Evolutionary conservation across 768 basidiomycete genomes (phyloP), one percentile per base, ranked within the genome.

Genomic region (Lentinula edodes): DNA sequence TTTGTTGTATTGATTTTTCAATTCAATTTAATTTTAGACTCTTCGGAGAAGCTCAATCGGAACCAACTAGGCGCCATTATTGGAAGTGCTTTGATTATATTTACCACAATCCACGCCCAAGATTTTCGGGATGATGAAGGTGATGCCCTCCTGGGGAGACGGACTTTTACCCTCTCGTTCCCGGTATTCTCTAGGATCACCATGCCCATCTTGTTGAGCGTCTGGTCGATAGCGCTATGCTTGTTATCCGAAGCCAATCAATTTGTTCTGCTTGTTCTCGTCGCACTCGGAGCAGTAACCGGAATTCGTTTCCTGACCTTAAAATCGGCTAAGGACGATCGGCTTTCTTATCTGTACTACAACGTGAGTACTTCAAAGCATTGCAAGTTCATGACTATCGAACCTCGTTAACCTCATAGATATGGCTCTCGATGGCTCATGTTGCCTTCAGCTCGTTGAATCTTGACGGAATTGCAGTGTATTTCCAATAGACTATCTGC

Each of bases 81-180:
- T 38, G 55, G 69, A 8, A 77, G 74, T 52, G 62, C 67, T 0
- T 57, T 67, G 6, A 69, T 75, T 12, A 68, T 76, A 9, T 53
- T 71, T 42, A 73, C 73, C 8, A 78, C 77, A 3, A 73, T 76
- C 12, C 75, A 78, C 36, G 71, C 72, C 1, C 72, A 74, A 58
- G 75, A 75, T 51, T 76, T 75, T 60, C 63, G 65, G 1, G 75
- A 76, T 38, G 66, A 65, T n/a, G 64, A 66, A 9, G 75, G 75
- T 3, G 75, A 75, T 56, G 60, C 57, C 20, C 61, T 39, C 35
- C 62, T 67, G 15, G 74, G 75, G 9, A 68, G 74, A 32, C 64
- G 59, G 10, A 75, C 74, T 0, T 59, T 74, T 10, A 72, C 75
- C 5, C 68, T 75, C 23, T 57, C 65, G 34, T 72, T 72, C 57